These are phyloP conservation scores for Ramalina peruviana DNA, from an alignment of 495 filamentous ascomycete species.

Conservation along the genomic window DNA sequence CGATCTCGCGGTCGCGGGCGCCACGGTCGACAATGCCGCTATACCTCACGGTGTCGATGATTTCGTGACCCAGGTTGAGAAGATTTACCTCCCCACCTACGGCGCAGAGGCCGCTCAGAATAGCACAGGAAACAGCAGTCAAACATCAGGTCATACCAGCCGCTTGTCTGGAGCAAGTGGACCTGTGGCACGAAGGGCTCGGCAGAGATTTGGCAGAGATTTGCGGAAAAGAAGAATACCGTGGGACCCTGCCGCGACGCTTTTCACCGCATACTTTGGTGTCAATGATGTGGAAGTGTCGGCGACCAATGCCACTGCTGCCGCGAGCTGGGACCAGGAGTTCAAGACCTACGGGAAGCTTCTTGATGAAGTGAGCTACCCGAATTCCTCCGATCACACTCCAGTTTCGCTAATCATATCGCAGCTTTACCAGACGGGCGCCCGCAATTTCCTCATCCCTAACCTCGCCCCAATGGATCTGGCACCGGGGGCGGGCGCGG, in stretches of 20 bases:
- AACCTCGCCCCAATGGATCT: conserved; percentile 56
- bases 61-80: neutral
- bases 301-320: neutral
- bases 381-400: neutral
- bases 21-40: conserved; percentile 48
- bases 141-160: too few relatives aligned
- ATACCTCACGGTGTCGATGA: conserved; percentile 21
- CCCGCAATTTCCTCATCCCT: conserved; percentile 57
- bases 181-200: too few relatives aligned
- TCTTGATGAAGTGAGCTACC: neutral
- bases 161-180: too few relatives aligned
- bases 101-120: neutral
- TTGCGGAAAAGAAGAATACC: neutral
- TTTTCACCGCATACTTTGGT: conserved; percentile 10
- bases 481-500: neutral
- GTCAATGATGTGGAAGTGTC: conserved; percentile 8
- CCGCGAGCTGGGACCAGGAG: neutral
- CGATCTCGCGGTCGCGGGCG: conserved; percentile 57
- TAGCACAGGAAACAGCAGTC: too few relatives aligned
- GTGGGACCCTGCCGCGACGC: neutral
- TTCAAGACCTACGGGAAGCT: conserved; percentile 1
- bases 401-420: neutral
- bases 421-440: conserved; percentile 44
- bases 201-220: too few relatives aligned
- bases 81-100: neutral